phyloP scores from a whole-genome alignment of 2,329 filamentous ascomycete genomes.

The Hymenoscyphus albidus region DNA sequence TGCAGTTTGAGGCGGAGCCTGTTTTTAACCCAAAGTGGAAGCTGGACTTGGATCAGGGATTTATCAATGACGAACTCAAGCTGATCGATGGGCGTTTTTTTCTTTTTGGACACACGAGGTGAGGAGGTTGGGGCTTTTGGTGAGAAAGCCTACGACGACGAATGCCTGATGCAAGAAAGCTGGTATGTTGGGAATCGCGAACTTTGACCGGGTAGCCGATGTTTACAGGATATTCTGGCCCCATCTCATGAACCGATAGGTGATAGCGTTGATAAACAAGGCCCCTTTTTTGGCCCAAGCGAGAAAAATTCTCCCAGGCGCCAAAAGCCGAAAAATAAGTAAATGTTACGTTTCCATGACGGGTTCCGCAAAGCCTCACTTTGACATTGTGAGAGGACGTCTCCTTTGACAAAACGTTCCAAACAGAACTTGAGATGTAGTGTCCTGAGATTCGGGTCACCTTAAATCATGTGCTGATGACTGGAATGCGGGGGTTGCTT shows the following conservation, averaged over 20 bases:
- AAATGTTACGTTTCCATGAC: conserved; percentile 6
- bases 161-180: conserved; percentile 24
- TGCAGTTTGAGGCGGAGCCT: conserved; percentile 22
- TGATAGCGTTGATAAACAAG: conserved; percentile 29
- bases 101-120: conserved; percentile 5
- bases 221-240: conserved; percentile 25
- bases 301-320: conserved; percentile 13
- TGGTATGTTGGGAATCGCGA: conserved; percentile 22
- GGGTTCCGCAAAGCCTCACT: conserved; percentile 9
- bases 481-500: conserved; percentile 17
- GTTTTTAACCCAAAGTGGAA: conserved; percentile 10
- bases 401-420: conserved; percentile 11
- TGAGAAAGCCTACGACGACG: conserved; percentile 12
- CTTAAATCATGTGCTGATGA: conserved; percentile 29
- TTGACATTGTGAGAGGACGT: conserved; percentile 14
- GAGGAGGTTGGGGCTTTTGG: conserved; percentile 19
- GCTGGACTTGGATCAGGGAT: conserved; percentile 25
- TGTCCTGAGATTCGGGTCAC: conserved; percentile 25
- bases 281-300: conserved; percentile 26
- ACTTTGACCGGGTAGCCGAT: conserved; percentile 23
- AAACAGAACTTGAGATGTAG: conserved; percentile 6
- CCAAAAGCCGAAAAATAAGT: conserved; percentile 1
- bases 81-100: conserved; percentile 9
- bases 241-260: conserved; percentile 16
- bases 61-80: conserved; percentile 7